Evolutionary conservation across 208 protist species (phyloP), one percentile per base, ranked within the genome.

Genomic region (Leishmania turanica): DNA sequence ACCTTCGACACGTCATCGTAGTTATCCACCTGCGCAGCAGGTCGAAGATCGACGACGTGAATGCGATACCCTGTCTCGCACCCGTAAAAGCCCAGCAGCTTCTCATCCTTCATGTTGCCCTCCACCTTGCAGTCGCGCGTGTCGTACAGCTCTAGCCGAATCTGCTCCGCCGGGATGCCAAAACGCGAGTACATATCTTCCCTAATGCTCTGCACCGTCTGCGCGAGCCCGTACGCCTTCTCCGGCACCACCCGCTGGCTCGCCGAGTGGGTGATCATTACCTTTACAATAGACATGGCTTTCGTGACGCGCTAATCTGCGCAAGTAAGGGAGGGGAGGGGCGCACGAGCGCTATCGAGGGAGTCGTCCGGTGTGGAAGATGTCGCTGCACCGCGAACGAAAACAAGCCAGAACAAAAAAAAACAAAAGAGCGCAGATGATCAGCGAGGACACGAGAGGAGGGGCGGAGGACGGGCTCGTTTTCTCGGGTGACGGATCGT

Each of bases 11-110:
- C 88, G 81, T 98, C 95, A 34, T 96, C 91, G 84, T 84, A 98
- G 79, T 92, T 92, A 34, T 90, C 84, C 9, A 95, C 71, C 79
- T 89, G 75, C n/a, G 85, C 79, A 9, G 90, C 60, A 15, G 96
- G 96, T 65, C 95, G 92, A 6, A 94, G 86, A 86, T 98, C 96
- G 27, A 98, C 88, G 51, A 96, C 91, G 79, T 98, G 93, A 78
- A 98, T 95, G 80, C 90, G 93, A 77, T 87, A 95, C 62, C 92
- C 93, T 49, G 96, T 93, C 24, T 83, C 69, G 86, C 91, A 95
- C 65, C 94, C 91, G 84, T 98, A 98, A 78, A 94, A 97, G 6
- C 92, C 93, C 1, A 98, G 85, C 82, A 89, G 85, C 83, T 95
- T 96, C 34, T 86, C 89, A 77, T 97, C 85, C 42, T 85, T 56